Base-by-base conservation (phyloP, 441 rosid species). In the Euphorbia celastroides region DNA sequence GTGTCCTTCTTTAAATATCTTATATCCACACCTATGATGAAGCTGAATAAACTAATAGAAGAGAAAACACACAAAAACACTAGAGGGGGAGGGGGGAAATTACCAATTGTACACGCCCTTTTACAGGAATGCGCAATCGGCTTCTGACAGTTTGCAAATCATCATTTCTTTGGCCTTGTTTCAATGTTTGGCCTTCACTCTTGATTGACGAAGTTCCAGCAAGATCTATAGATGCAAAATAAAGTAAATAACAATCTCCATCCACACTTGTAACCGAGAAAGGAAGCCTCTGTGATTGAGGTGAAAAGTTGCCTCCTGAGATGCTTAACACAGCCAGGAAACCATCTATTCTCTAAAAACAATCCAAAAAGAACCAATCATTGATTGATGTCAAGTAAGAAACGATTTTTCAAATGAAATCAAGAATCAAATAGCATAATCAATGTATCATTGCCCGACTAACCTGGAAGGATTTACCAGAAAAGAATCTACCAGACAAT, bases 71-170 rank as follows among this genome's bases (percentile, higher is more conserved):
- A 19, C 19, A 19, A 70, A 25, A 28, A 52, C 64, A 57, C 8
- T 7, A 57, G 50, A 72, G 68, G 75, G 70, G 68, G 52, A n/a
- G n/a, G n/a, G n/a, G n/a, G n/a, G 27, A 34, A 41, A 60, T 60
- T 86, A 93, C 98, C 93, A 90, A 79, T 75, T 93, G 97, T 64
- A 93, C 84, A 65, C 97, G 92, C 69, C 98, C 98, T 88, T 93
- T 93, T 88, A 90, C 82, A 51, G 98, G 97, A 63, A 93, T 78
- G 64, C 93, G 86, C 38, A 85, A 58, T 28, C 89, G 81, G 74
- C 87, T 90, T 80, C 83, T 86, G 61, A 86, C 74, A 73, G 81
- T 71, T 76, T 85, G 96, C 57, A 78, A 67, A 74, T 86, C 96
- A 75, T 83, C 81, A 75, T 68, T 81, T 26, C 75, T 71, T 63